These are phyloP conservation scores for Candida xyloterini DNA, from an alignment of 805 yeast species.

Conservation along the genomic window DNA sequence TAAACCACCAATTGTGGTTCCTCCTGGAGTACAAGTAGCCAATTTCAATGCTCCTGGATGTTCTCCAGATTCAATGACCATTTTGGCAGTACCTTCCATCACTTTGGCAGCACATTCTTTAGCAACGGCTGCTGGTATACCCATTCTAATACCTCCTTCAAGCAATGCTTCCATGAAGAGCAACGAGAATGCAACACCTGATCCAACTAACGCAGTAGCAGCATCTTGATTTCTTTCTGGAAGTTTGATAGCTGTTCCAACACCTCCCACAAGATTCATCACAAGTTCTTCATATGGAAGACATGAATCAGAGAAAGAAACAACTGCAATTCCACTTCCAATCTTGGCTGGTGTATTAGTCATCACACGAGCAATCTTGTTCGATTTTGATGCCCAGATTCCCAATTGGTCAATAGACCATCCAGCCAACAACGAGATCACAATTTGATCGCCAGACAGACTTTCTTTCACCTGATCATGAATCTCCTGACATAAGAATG, in stretches of 20 bases:
- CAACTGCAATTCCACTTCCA: constrained; percentile 92
- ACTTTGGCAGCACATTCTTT: constrained; percentile 88
- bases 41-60: constrained; percentile 89
- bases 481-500: constrained; percentile 65
- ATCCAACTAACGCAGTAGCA: constrained; percentile 91
- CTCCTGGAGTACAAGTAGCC: constrained; percentile 95
- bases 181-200: constrained; percentile 94
- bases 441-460: constrained; percentile 35
- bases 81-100: constrained; percentile 87
- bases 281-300: constrained; percentile 44
- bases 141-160: constrained; percentile 94
- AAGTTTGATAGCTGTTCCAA: constrained; percentile 63
- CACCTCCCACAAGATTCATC: constrained; percentile 54
- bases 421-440: constrained; percentile 89
- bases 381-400: constrained; percentile 42
- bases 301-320: constrained; percentile 64
- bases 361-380: constrained; percentile 80
- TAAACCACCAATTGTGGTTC: constrained; percentile 95
- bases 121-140: constrained; percentile 82
- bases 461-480: constrained; percentile 47
- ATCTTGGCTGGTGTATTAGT: constrained; percentile 95
- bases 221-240: constrained; percentile 96
- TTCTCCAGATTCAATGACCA: constrained; percentile 76
- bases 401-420: constrained; percentile 73
- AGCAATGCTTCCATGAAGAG: constrained; percentile 86